Evolutionary conservation across 2,329 filamentous ascomycete species (phyloP), one percentile per base, ranked within the genome.

Genomic region (Botrytis fragariae): DNA sequence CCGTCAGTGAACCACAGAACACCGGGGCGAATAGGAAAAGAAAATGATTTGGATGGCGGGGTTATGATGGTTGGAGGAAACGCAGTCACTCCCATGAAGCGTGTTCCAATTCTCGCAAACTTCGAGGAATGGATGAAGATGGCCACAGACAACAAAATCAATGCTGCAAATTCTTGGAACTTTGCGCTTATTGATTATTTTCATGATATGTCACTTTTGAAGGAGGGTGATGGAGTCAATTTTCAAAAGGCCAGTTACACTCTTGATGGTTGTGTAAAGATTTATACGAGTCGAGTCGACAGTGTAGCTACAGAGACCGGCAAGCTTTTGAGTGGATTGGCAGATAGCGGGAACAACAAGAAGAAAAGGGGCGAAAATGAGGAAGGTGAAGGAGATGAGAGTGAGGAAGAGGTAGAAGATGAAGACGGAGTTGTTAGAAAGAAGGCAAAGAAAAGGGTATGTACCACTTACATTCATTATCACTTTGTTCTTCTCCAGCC

Each of bases 61-160:
- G 86, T 89, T 74, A 85, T 90, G 75, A 87, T 90, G 79, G 91
- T 93, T 63, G 90, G 89, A 74, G 92, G 93, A 45, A 89, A 87
- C 76, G 93, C 92, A 54, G 92, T 97, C 71, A 98, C 96, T 74
- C 96, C 95, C 71, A 95, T 97, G 92, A 97, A 97, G 87, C 92
- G 95, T 75, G 93, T 97, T 42, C 96, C 96, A 1, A 92, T 99
- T 78, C 86, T 99, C 72, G 96, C 96, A 80, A 99, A 99, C 83
- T 99, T 98, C 79, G 96, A 99, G 82, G 96, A 99, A 82, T 98
- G 95, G 96, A 98, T 99, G 94, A 99, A 98, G 87, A 97, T 99
- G 94, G 96, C 96, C 3, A 98, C 96, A 25, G 96, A 99, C 85
- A 99, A 99, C 85, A 96, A 96, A 84, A 99, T 99, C 86, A 99